Evolutionary conservation across 2,329 filamentous ascomycete species (phyloP), one percentile per base, ranked within the genome.

Genomic region (Parastagonospora avenae): DNA sequence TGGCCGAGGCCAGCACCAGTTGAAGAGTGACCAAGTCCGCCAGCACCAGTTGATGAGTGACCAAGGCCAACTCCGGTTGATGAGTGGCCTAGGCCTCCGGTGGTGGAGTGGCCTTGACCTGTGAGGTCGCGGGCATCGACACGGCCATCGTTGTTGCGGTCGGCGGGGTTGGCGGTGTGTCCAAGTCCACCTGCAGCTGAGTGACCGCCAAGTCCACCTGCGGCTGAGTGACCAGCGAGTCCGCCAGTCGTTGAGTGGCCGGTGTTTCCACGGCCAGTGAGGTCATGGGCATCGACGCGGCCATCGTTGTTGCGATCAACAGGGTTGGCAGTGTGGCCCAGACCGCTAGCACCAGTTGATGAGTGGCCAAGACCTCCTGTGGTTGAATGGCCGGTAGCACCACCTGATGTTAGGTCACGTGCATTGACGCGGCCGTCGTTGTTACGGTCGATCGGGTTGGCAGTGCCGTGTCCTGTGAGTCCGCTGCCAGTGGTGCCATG

Each of bases 71-170:
- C 19, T 24, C 19, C 19, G 19, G 19, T 24, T 24, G 19, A 24
- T 24, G 39, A 15, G 15, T 42, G 42, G n/a, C 41, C 39, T 4
- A 28, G 24, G 10, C 39, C 39, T 36, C 42, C 32, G 9, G 32
- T 32, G 3, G 42, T 32, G 16, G 41, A 35, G 14, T 43, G 41
- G 15, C 41, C 31, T 12, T 16, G 28, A 11, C 42, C 32, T 12
- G 32, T 44, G 19, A 44, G 8, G 12, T 44, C 42, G 24, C 19
- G 42, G 11, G 42, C 42, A 29, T 44, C 42, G 12, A 44, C 42
- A 9, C 42, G 32, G n/a, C 42, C 42, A 24, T 44, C 42, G 24
- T 44, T 44, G 42, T 44, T 44, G 16, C 42, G 42, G 24, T 44
- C 42, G 7, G 30, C 19, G 1, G 42, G 42, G 19, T 44, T 44